Evolutionary conservation across 441 rosid species (phyloP), one percentile per base, ranked within the genome.

Genomic region (Biscutella auriculata): DNA sequence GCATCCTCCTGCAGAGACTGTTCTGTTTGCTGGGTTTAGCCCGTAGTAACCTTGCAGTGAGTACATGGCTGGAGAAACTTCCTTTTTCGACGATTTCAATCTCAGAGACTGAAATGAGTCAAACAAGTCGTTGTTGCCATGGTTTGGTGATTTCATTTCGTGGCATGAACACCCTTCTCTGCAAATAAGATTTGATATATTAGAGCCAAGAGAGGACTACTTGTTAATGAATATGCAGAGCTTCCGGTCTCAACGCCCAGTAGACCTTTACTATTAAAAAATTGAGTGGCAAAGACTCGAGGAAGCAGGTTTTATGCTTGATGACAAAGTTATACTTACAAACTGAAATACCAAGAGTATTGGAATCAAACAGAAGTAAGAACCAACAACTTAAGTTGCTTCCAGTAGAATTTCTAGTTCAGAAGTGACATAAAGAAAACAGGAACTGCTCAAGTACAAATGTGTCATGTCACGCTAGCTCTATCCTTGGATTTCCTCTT

Each of bases 81-180:
- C 75, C 69, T 63, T 66, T n/a, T 74, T 70, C 8, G 79, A 67
- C 23, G 85, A 67, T n/a, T 65, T 75, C 50, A 74, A 65, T 57
- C 71, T 79, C 58, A 83, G 71, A 34, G 94, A 76, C 62, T 65
- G 87, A 66, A 88, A 88, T 21, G 92, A 84, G 47, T 82, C 82
- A 7, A 82, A 60, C 17, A 79, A 50, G 19, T 78, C 76, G 26
- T 44, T 19, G 27, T 74, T 66, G 43, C 9, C 27, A 37, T 34
- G 46, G 41, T 16, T 63, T 21, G 63, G 25, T 9, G 82, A 58
- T 46, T 68, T 63, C 32, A 26, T 69, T 42, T 37, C 40, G 35
- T 51, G 70, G 56, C 35, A 67, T 36, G 62, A 54, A 63, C 64
- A 65, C 62, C 51, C 75, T 33, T 63, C 76, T 54, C 96, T 83